Conservation (phyloP, 495 filamentous ascomycete genomes). For the Evernia prunastri region DNA sequence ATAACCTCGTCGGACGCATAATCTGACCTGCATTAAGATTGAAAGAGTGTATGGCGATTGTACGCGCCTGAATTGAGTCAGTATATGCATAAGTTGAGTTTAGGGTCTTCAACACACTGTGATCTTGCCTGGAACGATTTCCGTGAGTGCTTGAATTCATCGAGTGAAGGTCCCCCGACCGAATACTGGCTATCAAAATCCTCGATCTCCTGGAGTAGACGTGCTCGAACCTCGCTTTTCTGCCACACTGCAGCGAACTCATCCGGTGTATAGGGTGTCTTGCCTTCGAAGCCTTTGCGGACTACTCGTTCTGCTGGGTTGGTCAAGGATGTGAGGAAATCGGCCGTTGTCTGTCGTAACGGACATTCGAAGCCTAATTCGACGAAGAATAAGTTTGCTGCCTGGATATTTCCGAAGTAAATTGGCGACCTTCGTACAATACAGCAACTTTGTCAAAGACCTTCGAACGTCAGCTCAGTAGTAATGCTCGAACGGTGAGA, state of each 20-base stretch:
- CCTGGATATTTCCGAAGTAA: constrained; percentile 60
- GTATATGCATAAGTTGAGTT: no score
- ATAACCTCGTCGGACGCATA: constrained; percentile 73
- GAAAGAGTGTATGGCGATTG: constrained; percentile 75
- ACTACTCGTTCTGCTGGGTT: constrained; percentile 60
- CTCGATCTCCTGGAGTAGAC: constrained; percentile 66
- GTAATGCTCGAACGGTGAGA: no score
- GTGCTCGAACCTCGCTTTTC: constrained; percentile 58
- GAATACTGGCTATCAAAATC: constrained; percentile 55
- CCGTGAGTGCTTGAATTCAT: constrained; percentile 64
- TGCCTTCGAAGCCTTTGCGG: constrained; percentile 56
- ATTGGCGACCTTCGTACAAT: constrained; percentile 81
- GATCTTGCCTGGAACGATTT: constrained; percentile 59
- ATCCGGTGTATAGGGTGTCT: constrained; percentile 63
- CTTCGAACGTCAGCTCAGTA: no score
- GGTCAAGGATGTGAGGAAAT: constrained; percentile 77
- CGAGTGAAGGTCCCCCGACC: constrained; percentile 52
- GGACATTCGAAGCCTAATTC: constrained; percentile 72
- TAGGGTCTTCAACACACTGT: no score
- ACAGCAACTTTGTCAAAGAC: constrained; percentile 78
- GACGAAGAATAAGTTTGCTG: constrained; percentile 63
- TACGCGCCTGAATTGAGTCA: no score
- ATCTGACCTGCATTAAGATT: constrained; percentile 57
- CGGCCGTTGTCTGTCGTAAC: constrained; percentile 63
- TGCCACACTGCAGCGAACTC: constrained; percentile 73